Evolutionary conservation across 257 asterid species (phyloP).

Genomic region (Henckelia pumila): DNA sequence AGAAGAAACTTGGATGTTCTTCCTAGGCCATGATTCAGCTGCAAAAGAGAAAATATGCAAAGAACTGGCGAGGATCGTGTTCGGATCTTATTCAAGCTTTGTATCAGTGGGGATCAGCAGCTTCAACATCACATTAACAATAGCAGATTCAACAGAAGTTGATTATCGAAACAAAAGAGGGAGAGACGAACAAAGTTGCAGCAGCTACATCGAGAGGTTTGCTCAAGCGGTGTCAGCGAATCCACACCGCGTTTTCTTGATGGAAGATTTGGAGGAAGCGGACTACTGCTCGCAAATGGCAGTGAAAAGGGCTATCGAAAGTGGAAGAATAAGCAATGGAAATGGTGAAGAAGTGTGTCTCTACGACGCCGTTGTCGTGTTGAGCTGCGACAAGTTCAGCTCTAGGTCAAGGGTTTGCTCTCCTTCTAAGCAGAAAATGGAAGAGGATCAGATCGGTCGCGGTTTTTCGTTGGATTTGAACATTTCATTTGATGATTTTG

Average conservation of each 20-base stretch:
- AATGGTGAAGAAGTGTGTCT: slow-evolving; percentile 56
- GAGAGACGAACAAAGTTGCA: slow-evolving; percentile 48
- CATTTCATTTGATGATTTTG: slow-evolving; percentile 36
- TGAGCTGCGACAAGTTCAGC: slow-evolving; percentile 51
- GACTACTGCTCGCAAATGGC: slow-evolving; percentile 45
- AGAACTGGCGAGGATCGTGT: slow-evolving; percentile 68
- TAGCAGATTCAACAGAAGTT: slow-evolving; percentile 27
- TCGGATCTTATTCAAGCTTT: slow-evolving; percentile 58
- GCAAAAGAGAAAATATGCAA: slow-evolving; percentile 60
- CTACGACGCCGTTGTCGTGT: slow-evolving; percentile 62
- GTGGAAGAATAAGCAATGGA: slow-evolving; percentile 38
- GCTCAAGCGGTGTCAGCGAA: slow-evolving; percentile 38
- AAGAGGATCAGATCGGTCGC: slow-evolving; percentile 17
- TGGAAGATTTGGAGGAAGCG: slow-evolving; percentile 58
- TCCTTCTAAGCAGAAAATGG: slow-evolving; percentile 34
- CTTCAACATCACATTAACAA: slow-evolving; percentile 33
- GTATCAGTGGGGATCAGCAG: slow-evolving; percentile 41
- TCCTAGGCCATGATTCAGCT: slow-evolving; percentile 53
- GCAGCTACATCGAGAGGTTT: slow-evolving; percentile 45
- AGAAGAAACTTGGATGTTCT: slow-evolving; percentile 76
- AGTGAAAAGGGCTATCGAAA: slow-evolving; percentile 54
- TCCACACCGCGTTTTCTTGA: slow-evolving; percentile 64
- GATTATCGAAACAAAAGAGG: slow-evolving; percentile 45
- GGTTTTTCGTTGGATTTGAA: slow-evolving; percentile 59
- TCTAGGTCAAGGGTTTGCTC: slow-evolving; percentile 48